A percentile compares a stretch with the other conserved stretches of the same genome.
These are phyloP conservation scores for Lipomyces sp. DNA, from an alignment of 805 yeast species.

Conservation along the genomic window DNA sequence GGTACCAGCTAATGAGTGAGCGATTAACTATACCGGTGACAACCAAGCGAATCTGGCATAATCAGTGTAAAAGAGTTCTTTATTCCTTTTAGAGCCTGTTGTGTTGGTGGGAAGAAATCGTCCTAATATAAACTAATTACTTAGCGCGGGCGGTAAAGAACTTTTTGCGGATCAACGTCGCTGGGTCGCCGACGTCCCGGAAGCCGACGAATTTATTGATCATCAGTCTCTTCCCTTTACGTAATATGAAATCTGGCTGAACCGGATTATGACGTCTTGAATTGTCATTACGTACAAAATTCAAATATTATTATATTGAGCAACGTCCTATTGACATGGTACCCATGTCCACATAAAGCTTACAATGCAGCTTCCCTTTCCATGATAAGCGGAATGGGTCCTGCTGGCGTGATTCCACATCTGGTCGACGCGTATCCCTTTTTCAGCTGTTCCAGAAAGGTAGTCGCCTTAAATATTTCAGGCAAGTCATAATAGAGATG, in stretches of 20 bases:
- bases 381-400: slow-evolving; percentile 78
- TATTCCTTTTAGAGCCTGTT: too few relatives aligned
- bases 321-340: not conserved
- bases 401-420: slow-evolving; percentile 70
- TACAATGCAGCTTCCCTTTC: slow-evolving; percentile 42
- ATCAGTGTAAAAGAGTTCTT: not conserved
- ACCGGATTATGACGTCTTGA: too few relatives aligned
- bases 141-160: too few relatives aligned
- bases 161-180: too few relatives aligned
- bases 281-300: not conserved
- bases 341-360: not conserved
- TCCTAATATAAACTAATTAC: too few relatives aligned
- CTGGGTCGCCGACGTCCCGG: too few relatives aligned
- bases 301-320: not conserved
- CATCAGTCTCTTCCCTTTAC: too few relatives aligned
- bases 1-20: not conserved
- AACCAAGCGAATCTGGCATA: not conserved
- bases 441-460: slow-evolving; percentile 87
- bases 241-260: too few relatives aligned
- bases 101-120: too few relatives aligned
- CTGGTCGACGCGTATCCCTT: slow-evolving; percentile 75
- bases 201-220: too few relatives aligned
- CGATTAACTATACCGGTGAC: not conserved
- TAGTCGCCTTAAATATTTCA: slow-evolving; percentile 74
- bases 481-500: slow-evolving; percentile 79